Percentiles rank a stretch among this genome's conserved stretches.
Conservation (phyloP, 139 green algal species). For the Ettlia oleoabundans region DNA sequence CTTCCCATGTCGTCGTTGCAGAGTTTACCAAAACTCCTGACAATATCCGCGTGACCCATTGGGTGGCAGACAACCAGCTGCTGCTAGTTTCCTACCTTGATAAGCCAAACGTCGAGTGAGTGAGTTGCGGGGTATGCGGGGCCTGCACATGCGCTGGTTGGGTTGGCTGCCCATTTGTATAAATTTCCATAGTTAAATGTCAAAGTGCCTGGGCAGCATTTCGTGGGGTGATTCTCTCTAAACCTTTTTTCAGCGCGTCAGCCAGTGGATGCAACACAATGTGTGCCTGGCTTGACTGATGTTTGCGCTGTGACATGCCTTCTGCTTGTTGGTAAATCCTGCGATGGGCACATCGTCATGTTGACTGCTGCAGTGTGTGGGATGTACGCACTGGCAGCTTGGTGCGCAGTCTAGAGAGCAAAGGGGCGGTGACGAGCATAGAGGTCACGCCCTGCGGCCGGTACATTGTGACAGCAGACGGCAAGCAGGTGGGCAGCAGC, state of each 20-base stretch:
- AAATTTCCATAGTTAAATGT: too few relatives aligned
- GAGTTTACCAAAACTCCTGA: conserved; percentile 23
- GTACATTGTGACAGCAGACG: conserved; percentile 84
- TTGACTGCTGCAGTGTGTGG: conserved; percentile 73
- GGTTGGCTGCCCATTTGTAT: neutral
- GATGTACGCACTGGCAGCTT: conserved; percentile 74
- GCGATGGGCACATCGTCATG: neutral
- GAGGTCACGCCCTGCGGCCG: conserved; percentile 80
- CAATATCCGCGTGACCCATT: conserved; percentile 74
- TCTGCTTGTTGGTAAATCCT: neutral
- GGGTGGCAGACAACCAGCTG: conserved; percentile 74
- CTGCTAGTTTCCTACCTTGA: conserved; percentile 74
- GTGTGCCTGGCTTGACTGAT: too few relatives aligned
- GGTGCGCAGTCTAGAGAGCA: conserved; percentile 74
- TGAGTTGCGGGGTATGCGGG: too few relatives aligned
- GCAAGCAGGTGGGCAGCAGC: conserved; percentile 52
- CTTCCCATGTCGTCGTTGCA: neutral
- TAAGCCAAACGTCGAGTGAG: conserved; percentile 49
- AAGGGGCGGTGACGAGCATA: conserved; percentile 73
- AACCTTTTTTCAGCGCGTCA: too few relatives aligned
- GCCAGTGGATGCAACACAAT: too few relatives aligned
- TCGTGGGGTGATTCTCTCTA: too few relatives aligned
- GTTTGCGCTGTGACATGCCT: neutral
- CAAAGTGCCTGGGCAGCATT: too few relatives aligned
- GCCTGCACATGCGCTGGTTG: too few relatives aligned